phyloP scores from a whole-genome alignment of 768 basidiomycete genomes.

The Xerocomellus intermedius region DNA sequence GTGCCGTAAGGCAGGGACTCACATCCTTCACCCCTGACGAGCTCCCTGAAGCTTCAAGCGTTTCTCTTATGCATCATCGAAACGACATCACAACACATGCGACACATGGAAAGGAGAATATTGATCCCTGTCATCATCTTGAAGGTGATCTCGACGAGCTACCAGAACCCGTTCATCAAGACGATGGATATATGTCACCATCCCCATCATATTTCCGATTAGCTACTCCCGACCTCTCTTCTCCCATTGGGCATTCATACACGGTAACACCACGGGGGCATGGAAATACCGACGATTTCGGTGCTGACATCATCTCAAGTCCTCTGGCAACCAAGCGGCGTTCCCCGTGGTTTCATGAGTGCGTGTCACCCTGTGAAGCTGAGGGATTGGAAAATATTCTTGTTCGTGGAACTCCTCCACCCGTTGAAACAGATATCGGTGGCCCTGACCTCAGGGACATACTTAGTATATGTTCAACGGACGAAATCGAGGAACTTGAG shows the following conservation, averaged over 20 bases:
- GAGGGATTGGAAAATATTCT: conserved; percentile 20
- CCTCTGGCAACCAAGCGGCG: conserved; percentile 26
- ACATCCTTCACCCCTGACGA: conserved; percentile 6
- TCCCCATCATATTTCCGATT: conserved; percentile 47
- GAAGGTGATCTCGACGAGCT: conserved; percentile 41
- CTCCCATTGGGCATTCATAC: conserved; percentile 46
- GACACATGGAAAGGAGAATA: conserved; percentile 38
- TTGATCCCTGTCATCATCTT: conserved; percentile 37
- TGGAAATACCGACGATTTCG: conserved; percentile 42
- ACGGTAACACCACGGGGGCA: conserved; percentile 10
- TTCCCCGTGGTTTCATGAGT: conserved; percentile 11
- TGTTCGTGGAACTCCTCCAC: conserved; percentile 31
- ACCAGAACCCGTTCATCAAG: conserved; percentile 56
- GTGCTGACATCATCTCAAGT: conserved; percentile 44
- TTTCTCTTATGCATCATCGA: conserved; percentile 34
- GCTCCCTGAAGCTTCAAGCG: conserved; percentile 33
- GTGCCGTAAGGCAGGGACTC: conserved; percentile 15
- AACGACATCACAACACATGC: conserved; percentile 42
- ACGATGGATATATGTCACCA: conserved; percentile 84
- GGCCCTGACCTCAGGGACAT: conserved; percentile 46
- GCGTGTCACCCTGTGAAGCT: background rate
- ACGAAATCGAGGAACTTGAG: conserved; percentile 43
- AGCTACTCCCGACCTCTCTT: conserved; percentile 63
- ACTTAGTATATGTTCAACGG: conserved; percentile 42
- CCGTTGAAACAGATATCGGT: conserved; percentile 12